Percentiles rank a stretch among this genome's conserved stretches.
These are phyloP conservation scores for Albatrellus sp. DNA, from an alignment of 1,284 basidiomycete genomes.

Conservation along the genomic window DNA sequence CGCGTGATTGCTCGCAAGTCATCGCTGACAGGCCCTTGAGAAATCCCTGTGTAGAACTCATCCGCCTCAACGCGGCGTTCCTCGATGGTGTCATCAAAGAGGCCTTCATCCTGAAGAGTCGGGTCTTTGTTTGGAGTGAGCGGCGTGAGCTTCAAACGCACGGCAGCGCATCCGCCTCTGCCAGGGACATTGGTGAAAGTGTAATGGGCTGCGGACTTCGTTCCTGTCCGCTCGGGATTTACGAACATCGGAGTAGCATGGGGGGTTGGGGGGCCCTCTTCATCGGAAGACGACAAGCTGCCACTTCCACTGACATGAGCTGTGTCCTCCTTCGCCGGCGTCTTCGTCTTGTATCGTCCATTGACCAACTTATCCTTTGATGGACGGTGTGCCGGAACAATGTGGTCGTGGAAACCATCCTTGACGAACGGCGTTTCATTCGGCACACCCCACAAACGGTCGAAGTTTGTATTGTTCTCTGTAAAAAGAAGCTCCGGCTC, in stretches of 20 bases:
- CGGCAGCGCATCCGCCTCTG: constrained; percentile 89
- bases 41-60: constrained; percentile 85
- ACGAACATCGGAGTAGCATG: constrained; percentile 52
- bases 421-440: constrained; percentile 83
- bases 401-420: constrained; percentile 98
- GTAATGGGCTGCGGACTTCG: constrained; percentile 91
- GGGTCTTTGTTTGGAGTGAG: constrained; percentile 63
- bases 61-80: constrained; percentile 86
- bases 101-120: constrained; percentile 76
- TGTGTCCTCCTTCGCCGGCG: constrained; percentile 20
- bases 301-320: constrained; percentile 11
- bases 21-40: constrained; percentile 74
- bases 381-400: constrained; percentile 77
- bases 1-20: constrained; percentile 95
- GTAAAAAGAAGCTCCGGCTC: constrained; percentile 83
- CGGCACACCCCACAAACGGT: constrained; percentile 75
- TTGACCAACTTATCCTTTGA: constrained; percentile 19
- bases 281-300: constrained; percentile 18
- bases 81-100: constrained; percentile 85
- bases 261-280: constrained; percentile 25
- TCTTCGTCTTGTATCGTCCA: constrained; percentile 31
- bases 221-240: constrained; percentile 82
- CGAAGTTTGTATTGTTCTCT: constrained; percentile 74
- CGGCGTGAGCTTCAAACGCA: constrained; percentile 87
- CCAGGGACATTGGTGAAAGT: constrained; percentile 79